Conservation (phyloP, 495 filamentous ascomycete genomes). For the Echria macrotheca region DNA sequence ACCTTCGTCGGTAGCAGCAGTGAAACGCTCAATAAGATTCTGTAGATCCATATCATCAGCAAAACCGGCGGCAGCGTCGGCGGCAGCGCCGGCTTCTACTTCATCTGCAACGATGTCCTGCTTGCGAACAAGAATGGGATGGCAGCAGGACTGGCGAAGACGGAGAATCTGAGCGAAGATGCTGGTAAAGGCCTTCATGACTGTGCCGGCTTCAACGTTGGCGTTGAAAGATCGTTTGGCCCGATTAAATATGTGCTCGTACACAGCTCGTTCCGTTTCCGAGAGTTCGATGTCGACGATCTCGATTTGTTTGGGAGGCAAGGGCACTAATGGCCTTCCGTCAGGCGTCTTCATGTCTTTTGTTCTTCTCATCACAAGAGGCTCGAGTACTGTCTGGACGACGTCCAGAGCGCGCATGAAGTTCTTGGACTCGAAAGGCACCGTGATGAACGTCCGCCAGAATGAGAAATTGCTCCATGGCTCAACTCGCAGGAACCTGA, state of each 20-base stretch:
- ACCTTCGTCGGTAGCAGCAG: slow-evolving; percentile 58
- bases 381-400: slow-evolving; percentile 93
- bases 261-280: slow-evolving; percentile 78
- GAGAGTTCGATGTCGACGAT: slow-evolving; percentile 85
- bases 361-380: slow-evolving; percentile 87
- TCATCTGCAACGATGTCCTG: slow-evolving; percentile 81
- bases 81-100: slow-evolving; percentile 72
- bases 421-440: slow-evolving; percentile 92
- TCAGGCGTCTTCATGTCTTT: slow-evolving; percentile 98
- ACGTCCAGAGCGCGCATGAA: slow-evolving; percentile 91
- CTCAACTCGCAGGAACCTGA: slow-evolving; percentile 86
- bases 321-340: slow-evolving; percentile 74
- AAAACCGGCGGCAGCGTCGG: slow-evolving; percentile 71
- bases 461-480: slow-evolving; percentile 98
- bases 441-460: slow-evolving; percentile 98
- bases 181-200: slow-evolving; percentile 89
- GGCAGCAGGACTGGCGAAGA: slow-evolving; percentile 90
- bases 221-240: slow-evolving; percentile 78
- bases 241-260: slow-evolving; percentile 77
- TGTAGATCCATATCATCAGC: slow-evolving; percentile 96
- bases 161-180: slow-evolving; percentile 96
- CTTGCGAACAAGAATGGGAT: slow-evolving; percentile 83
- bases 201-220: slow-evolving; percentile 84
- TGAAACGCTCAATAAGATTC: slow-evolving; percentile 77
- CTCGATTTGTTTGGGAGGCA: slow-evolving; percentile 74